Percentiles rank a stretch among this genome's conserved stretches.
phyloP scores from a whole-genome alignment of 306 rosid genomes.

The Sicyos baderoa region DNA sequence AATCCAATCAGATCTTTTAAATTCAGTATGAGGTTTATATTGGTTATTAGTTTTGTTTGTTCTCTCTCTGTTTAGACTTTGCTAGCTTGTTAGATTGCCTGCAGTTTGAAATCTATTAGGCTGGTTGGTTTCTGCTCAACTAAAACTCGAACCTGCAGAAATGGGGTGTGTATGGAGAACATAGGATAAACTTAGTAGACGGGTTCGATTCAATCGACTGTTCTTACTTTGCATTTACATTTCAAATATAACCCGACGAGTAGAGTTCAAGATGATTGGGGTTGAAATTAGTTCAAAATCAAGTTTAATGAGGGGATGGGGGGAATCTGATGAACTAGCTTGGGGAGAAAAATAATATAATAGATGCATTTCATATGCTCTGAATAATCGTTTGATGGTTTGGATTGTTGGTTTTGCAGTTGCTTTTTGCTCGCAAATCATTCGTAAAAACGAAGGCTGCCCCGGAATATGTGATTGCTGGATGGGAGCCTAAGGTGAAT shows the following conservation, averaged over 20 bases:
- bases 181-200: background rate
- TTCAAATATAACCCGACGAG: background rate
- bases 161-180: background rate
- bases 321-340: background rate
- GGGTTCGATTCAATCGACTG: background rate
- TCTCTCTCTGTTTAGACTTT: background rate
- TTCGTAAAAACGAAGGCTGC: conserved; percentile 53
- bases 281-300: background rate
- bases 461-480: conserved; percentile 56
- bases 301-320: background rate
- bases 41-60: background rate
- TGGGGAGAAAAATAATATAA: background rate
- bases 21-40: background rate
- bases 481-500: conserved; percentile 84
- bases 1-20: background rate
- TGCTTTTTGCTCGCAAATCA: conserved; percentile 43
- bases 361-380: background rate
- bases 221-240: background rate
- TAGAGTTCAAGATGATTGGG: background rate
- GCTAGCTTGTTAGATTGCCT: conserved; percentile 1
- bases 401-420: conserved; percentile 1
- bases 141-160: background rate
- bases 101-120: background rate
- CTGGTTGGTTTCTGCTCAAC: background rate
- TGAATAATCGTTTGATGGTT: background rate